Evolutionary conservation across 345 rosid genomes (phyloP), one percentile per base, ranked within the genome.

Genomic region (Dimocarpus longan): DNA sequence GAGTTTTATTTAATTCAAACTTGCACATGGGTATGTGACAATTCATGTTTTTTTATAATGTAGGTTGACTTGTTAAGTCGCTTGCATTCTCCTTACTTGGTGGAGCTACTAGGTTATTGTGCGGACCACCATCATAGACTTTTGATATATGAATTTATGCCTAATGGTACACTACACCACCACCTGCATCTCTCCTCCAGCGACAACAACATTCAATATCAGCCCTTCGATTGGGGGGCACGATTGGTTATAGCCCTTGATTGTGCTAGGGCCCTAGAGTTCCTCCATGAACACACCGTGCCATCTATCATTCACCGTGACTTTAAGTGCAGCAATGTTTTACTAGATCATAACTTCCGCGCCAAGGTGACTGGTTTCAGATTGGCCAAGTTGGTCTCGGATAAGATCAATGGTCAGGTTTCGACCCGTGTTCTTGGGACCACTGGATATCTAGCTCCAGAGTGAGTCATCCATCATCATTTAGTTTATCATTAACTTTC

Each of bases 11-110:
- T 32, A 50, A 54, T 69, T 74, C 56, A 80, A 56, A 74, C 59
- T 67, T 74, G 82, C 87, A 83, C 81, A 67, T 74, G 87, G 88
- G 68, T 52, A 12, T 46, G 39, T 66, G 26, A 46, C 5, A 62
- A 24, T 39, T 56, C 62, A 68, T 60, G 21, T 43, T 57, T 26
- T 26, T 78, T 46, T 37, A 50, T 46, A 40, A 67, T 88, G 84
- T 87, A 95, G 98, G 98, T 95, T 59, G 98, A 95, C 85, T 87
- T 95, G 44, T 85, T 95, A 32, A 89, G 98, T 83, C 88, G 95
- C 74, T 83, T 93, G 85, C 92, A 88, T 43, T 93, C 93, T 46
- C 95, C 95, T 44, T 91, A 90, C 79, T 81, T 95, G 79, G 98
- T 92, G 80, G 93, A 93, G 79, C 87, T 95, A 43, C 89, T 93